Evolutionary conservation across 225 moss, liverwort and hornwort species (phyloP).

Genomic region (Pseudoscleropodium purum): DNA sequence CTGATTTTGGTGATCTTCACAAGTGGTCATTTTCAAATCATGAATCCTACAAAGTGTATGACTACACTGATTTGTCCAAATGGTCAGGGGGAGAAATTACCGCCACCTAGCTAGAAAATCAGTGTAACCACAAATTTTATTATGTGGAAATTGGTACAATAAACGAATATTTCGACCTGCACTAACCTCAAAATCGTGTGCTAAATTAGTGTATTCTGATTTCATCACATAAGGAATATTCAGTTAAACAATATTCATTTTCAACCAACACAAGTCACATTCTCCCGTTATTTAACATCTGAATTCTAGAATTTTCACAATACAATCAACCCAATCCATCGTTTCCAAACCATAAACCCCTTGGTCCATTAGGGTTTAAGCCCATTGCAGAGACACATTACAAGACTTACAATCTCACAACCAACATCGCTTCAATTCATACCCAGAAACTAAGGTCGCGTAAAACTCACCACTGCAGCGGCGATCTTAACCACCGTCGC

Average conservation of each 20-base stretch:
- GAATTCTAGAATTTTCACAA: background rate
- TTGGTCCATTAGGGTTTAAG: background rate
- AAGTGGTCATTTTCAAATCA: background rate
- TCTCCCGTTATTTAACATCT: background rate
- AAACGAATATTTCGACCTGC: background rate
- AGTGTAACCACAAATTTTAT: background rate
- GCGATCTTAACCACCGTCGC: background rate
- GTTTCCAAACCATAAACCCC: background rate
- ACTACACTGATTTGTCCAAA: background rate
- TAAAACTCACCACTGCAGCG: background rate
- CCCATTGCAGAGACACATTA: background rate
- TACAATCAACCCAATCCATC: background rate
- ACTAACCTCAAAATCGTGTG: background rate
- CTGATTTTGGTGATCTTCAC: background rate
- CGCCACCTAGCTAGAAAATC: background rate
- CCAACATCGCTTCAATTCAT: background rate
- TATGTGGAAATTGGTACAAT: background rate
- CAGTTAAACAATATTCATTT: too few relatives aligned
- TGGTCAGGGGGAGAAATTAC: background rate
- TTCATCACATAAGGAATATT: background rate
- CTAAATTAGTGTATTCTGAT: background rate
- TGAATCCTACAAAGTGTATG: background rate
- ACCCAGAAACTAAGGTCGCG: background rate
- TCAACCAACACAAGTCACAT: background rate
- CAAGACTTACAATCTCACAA: background rate